Conservation (phyloP, 192 early-diverging fungal genomes). For the Rhizophagus prolifer region DNA sequence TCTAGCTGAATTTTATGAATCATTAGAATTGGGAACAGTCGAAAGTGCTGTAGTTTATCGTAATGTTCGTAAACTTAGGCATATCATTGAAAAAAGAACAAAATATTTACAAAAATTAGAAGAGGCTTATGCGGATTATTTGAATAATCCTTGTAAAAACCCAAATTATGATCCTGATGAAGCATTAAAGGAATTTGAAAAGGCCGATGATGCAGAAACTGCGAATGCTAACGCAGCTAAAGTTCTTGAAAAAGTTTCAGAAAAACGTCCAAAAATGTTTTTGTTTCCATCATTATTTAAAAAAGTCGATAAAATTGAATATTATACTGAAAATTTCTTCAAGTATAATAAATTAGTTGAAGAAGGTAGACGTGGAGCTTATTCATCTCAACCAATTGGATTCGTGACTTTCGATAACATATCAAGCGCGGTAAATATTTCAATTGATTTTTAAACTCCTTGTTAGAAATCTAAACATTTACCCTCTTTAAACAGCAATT, state of each 20-base stretch:
- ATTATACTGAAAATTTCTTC: slow-evolving; percentile 55
- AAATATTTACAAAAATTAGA: slow-evolving; percentile 56
- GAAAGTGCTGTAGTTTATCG: slow-evolving; percentile 65
- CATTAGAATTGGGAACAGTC: slow-evolving; percentile 58
- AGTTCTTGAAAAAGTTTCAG: slow-evolving; percentile 2
- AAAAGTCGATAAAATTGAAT: slow-evolving; percentile 69
- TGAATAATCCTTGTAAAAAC: slow-evolving; percentile 69
- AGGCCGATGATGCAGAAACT: not conserved
- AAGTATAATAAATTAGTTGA: slow-evolving; percentile 52
- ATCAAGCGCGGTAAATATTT: slow-evolving; percentile 55
- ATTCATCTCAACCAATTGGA: slow-evolving; percentile 56
- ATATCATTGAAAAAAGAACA: slow-evolving; percentile 55
- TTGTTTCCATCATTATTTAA: slow-evolving; percentile 49
- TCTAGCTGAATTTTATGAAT: slow-evolving; percentile 69
- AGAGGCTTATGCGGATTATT: slow-evolving; percentile 51
- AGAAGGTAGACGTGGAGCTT: slow-evolving; percentile 46
- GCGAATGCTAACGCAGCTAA: slow-evolving; percentile 1
- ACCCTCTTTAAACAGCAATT: slow-evolving; percentile 45
- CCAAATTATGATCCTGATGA: slow-evolving; percentile 60
- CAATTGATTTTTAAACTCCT: not conserved
- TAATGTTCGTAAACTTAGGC: slow-evolving; percentile 56
- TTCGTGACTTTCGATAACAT: slow-evolving; percentile 80
- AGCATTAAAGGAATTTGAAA: slow-evolving; percentile 45
- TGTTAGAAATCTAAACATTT: not conserved
- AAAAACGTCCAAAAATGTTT: slow-evolving; percentile 43